Evolutionary conservation across 352 stramenopile genomes (phyloP).

Genomic region (Phytophthora nicotianae): DNA sequence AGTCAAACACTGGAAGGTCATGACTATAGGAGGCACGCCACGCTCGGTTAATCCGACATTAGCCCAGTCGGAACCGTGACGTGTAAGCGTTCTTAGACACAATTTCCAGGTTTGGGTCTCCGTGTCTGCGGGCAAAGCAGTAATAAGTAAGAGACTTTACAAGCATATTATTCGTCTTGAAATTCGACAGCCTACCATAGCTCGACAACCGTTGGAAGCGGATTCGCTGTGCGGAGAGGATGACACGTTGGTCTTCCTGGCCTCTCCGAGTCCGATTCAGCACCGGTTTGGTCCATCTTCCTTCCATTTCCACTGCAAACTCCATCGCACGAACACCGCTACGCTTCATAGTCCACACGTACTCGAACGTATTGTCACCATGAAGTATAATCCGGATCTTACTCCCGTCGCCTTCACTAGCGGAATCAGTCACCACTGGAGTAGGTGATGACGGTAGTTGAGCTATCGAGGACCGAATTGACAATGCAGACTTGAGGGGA

Average conservation of each 20-base stretch:
- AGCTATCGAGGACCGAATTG: neutral
- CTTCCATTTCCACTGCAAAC: constrained; percentile 69
- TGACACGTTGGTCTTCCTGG: constrained; percentile 75
- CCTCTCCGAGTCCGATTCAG: constrained; percentile 77
- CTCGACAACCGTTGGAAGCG: constrained; percentile 78
- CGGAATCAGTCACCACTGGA: neutral
- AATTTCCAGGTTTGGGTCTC: constrained; percentile 69
- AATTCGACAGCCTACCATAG: constrained; percentile 48
- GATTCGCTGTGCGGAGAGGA: constrained; percentile 59
- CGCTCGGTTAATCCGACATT: constrained; percentile 69
- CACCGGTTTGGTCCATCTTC: constrained; percentile 71
- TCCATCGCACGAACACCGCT: constrained; percentile 65
- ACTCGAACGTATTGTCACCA: constrained; percentile 86
- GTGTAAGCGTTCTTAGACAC: constrained; percentile 68
- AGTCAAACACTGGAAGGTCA: constrained; percentile 59
- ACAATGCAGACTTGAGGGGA: constrained; percentile 9
- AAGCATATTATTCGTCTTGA: neutral
- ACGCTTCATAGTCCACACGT: constrained; percentile 69
- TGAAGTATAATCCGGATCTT: constrained; percentile 61
- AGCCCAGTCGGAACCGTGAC: constrained; percentile 75
- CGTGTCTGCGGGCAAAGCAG: constrained; percentile 37
- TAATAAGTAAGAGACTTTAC: constrained; percentile 3
- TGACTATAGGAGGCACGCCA: constrained; percentile 64
- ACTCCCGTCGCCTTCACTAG: constrained; percentile 37
- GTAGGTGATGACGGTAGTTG: neutral